A percentile compares a stretch with the other conserved stretches of the same genome.
These are phyloP conservation scores for Solanum okadae DNA, from an alignment of 257 asterid species.

Conservation along the genomic window DNA sequence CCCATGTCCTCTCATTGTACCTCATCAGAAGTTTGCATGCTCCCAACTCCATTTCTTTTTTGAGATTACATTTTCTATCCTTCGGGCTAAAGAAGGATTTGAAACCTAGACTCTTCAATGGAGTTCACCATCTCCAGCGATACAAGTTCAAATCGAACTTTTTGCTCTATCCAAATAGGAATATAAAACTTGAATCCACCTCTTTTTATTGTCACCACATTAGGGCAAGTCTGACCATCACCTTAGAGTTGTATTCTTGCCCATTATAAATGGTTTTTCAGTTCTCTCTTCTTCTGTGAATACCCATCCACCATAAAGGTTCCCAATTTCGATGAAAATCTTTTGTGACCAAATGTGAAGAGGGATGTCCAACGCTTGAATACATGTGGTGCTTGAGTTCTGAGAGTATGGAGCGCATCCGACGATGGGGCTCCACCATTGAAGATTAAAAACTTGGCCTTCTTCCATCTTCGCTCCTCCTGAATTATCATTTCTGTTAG, in stretches of 20 bases:
- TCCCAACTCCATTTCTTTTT: neutral
- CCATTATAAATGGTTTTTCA: neutral
- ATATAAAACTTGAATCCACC: neutral
- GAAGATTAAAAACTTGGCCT: neutral
- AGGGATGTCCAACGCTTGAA: neutral
- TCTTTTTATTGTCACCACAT: neutral
- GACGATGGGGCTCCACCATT: neutral
- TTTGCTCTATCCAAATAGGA: neutral
- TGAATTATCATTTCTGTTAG: neutral
- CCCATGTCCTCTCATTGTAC: neutral
- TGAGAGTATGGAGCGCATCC: neutral
- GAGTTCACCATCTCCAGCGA: neutral
- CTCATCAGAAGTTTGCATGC: neutral
- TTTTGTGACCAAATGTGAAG: neutral
- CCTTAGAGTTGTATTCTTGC: neutral
- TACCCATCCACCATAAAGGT: neutral
- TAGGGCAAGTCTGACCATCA: neutral
- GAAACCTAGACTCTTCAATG: neutral
- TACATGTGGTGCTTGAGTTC: neutral
- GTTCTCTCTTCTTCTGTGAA: neutral
- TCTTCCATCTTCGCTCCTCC: neutral
- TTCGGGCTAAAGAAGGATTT: neutral
- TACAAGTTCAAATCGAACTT: neutral
- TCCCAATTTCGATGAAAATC: neutral
- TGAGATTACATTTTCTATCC: neutral